Evolutionary conservation across 164 flowering plant species (phyloP), one percentile per base, ranked within the genome.

Genomic region (Dillenia suffruticosa): DNA sequence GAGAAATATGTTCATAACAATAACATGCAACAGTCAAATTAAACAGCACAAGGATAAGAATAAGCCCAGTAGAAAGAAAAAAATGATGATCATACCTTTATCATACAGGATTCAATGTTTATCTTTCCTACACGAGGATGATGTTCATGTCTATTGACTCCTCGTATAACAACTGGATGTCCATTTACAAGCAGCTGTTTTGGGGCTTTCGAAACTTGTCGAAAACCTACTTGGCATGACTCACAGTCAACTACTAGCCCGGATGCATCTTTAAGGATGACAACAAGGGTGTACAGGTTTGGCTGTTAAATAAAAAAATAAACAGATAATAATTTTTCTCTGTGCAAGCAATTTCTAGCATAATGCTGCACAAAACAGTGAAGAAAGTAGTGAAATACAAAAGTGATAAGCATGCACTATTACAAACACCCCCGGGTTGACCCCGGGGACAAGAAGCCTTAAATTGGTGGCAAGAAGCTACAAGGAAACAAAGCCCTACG

Each of bases 121-220:
- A 93, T 91, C 77, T 94, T 91, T 63, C 99, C 97, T 10, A 88
- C 55, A 51, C 96, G 90, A 44, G 99, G 99, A 73, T 94, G 99
- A 77, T 91, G 96, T 70, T 94, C 97, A 72, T 94, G 99, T 75
- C 94, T 82, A 74, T 94, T 94, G 50, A 89, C 99, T 54, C 99
- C 99, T 75, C 90, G 77, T 74, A 94, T 85, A 19, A 82, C 62
- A 19, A 91, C 81, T 16, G 97, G 95, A 46, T 75, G 77, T 40
- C 96, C 99, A 77, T 94, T 94, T 13, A 94, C 84, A 56, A 94
- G 92, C 49, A 94, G 71, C 76, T 89, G 96, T 71, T 94, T 94
- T 8, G 84, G 84, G 59, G 95, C 93, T 71, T 77, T 84, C 49
- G 94, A 71, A 65, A 94, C 78, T 76, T 81, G 69, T 9, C 99